Evolutionary conservation across 2,329 filamentous ascomycete species (phyloP), one percentile per base, ranked within the genome.

Genomic region (Aspergillus persii): DNA sequence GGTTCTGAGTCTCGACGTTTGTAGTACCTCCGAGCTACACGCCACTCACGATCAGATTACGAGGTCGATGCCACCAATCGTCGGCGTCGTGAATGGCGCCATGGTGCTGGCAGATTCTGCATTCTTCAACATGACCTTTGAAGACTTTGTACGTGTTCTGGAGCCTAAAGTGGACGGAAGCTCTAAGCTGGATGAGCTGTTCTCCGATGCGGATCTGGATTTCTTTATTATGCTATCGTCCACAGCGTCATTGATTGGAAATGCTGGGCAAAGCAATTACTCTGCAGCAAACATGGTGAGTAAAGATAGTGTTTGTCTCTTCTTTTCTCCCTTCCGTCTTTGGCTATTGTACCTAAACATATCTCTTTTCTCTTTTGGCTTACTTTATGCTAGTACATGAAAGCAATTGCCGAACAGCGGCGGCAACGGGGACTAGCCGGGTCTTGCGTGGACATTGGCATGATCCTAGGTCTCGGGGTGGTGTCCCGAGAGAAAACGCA

Each of bases 181-280:
- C 3, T 71, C 70, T 64, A 77, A 77, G 54, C 65, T 79, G 11
- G 71, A 77, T 57, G 62, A 15, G 26, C 60, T 11, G 58, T 75
- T 27, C 68, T 47, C 44, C 18, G 52, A 29, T 30, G 65, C 6
- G 31, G 50, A 74, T 47, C 65, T 80, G 15, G 75, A 77, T 53
- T 80, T 80, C 66, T 80, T 80, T 58, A 62, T 78, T 52, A 71
- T 77, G 62, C 66, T 79, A 1, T 78, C 76, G 0, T 80, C 78
- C 1, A 23, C 26, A 11, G 23, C 18, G 3, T 47, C 44, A 8
- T 9, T 47, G 15, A 27, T 47, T 27, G 44, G 44, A 2, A 47
- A 23, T 47, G 26, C 44, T 9, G 44, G 44, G 11, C 26, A 23
- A 12, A 47, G 44, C 18, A 47, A 27, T 47, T 27, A 47, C 44